A percentile compares a stretch with the other conserved stretches of the same genome.
Conservation (phyloP, 2,329 filamentous ascomycete genomes). For the Aureobasidium sp. region DNA sequence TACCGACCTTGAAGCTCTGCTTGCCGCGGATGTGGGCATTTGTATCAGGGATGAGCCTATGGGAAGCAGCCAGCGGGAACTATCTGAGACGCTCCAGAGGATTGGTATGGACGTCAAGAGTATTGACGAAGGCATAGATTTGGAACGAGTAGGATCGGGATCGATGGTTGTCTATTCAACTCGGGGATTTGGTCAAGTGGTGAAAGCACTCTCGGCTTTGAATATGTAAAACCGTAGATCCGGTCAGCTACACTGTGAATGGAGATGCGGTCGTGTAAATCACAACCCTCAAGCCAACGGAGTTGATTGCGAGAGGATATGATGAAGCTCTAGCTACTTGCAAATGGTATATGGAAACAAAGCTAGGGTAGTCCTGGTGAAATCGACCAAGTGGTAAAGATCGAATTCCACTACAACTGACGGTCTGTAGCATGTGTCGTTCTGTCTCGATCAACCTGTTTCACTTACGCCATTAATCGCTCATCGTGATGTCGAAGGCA, state of each 20-base stretch:
- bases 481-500: too few species aligned
- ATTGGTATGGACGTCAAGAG: not conserved
- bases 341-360: too few species aligned
- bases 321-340: too few species aligned
- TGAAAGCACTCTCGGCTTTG: not conserved
- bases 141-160: not conserved
- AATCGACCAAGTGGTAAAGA: too few species aligned
- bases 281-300: too few species aligned
- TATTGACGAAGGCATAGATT: not conserved
- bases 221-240: not conserved
- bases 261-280: not conserved
- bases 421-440: too few species aligned
- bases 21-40: constrained; percentile 40
- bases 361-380: too few species aligned
- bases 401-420: too few species aligned
- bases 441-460: too few species aligned
- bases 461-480: too few species aligned
- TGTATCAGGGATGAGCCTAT: constrained; percentile 37
- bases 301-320: too few species aligned
- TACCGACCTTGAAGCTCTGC: constrained; percentile 41
- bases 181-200: not conserved
- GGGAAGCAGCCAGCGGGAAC: constrained; percentile 28
- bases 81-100: constrained; percentile 30
- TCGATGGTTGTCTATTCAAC: constrained; percentile 10
- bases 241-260: not conserved